These are phyloP conservation scores for Spinacia oleracea DNA, from an alignment of 179 eudicot genomes.

Conservation along the genomic window DNA sequence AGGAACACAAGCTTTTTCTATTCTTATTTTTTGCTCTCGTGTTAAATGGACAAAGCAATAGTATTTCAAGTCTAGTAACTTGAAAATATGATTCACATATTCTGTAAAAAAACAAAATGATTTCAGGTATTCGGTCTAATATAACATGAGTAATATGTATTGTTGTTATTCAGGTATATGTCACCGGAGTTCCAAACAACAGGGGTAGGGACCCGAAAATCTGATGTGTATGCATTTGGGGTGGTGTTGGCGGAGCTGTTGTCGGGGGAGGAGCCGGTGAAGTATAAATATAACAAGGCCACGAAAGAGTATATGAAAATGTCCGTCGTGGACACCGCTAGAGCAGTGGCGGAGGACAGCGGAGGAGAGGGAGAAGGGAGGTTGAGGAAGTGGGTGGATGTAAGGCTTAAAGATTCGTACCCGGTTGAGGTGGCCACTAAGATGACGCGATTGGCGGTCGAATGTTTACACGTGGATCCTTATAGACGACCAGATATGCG, in stretches of 20 bases:
- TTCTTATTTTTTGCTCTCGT: no score
- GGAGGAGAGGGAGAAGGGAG: slow-evolving; percentile 37
- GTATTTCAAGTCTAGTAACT: no score
- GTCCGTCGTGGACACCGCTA: slow-evolving; percentile 40
- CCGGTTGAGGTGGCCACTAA: slow-evolving; percentile 76
- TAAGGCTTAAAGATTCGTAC: slow-evolving; percentile 73
- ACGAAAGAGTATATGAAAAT: slow-evolving; percentile 40
- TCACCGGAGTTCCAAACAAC: slow-evolving; percentile 66
- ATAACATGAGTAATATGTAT: no score
- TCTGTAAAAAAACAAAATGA: no score
- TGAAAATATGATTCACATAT: no score
- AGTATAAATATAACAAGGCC: slow-evolving; percentile 39
- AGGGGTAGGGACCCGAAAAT: slow-evolving; percentile 57
- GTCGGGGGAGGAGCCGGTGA: slow-evolving; percentile 72
- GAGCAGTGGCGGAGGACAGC: slow-evolving; percentile 33
- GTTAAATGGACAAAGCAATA: no score
- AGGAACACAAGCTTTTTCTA: no score
- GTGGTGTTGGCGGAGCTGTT: slow-evolving; percentile 64
- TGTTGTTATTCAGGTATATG: slow-evolving; percentile 43
- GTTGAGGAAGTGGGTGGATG: slow-evolving; percentile 76
- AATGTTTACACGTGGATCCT: slow-evolving; percentile 61
- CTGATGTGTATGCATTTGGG: slow-evolving; percentile 78
- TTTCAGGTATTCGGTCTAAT: no score
- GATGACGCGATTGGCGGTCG: slow-evolving; percentile 56
- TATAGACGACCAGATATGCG: slow-evolving; percentile 68